A percentile compares a stretch with the other conserved stretches of the same genome.
phyloP scores from a whole-genome alignment of 169 alveolate species.

The Cryptosporidium ryanae region DNA sequence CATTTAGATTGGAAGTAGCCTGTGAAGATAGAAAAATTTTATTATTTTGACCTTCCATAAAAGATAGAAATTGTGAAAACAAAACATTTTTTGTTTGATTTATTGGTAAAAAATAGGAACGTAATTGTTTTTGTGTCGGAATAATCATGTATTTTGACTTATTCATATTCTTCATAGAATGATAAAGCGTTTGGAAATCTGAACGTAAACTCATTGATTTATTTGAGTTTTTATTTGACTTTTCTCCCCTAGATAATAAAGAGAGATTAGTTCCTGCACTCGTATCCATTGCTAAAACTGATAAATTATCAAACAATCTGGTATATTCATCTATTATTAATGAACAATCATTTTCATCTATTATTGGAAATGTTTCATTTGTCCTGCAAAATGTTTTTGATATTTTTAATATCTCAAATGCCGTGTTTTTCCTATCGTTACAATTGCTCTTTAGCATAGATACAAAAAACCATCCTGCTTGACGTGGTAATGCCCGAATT shows the following conservation, averaged over 20 bases:
- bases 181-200: conserved; percentile 61
- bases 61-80: conserved; percentile 13
- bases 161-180: conserved; percentile 44
- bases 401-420: conserved; percentile 73
- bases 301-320: conserved; percentile 60
- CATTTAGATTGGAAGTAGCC: background rate
- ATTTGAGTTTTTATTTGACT: conserved; percentile 18
- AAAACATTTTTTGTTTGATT: background rate
- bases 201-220: conserved; percentile 58
- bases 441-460: conserved; percentile 74
- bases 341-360: conserved; percentile 5
- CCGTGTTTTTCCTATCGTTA: conserved; percentile 47
- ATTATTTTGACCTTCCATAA: background rate
- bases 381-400: background rate
- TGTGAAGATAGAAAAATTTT: conserved; percentile 1
- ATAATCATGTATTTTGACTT: conserved; percentile 40
- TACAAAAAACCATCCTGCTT: conserved; percentile 80
- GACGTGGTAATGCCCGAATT: conserved; percentile 78
- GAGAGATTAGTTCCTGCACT: conserved; percentile 44
- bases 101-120: background rate
- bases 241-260: background rate
- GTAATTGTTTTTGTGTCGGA: conserved; percentile 61
- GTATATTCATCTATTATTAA: conserved; percentile 57
- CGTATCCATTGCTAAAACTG: conserved; percentile 65
- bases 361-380: background rate